These are phyloP conservation scores for Fagus sylvatica DNA, from an alignment of 306 rosid genomes.

Conservation along the genomic window DNA sequence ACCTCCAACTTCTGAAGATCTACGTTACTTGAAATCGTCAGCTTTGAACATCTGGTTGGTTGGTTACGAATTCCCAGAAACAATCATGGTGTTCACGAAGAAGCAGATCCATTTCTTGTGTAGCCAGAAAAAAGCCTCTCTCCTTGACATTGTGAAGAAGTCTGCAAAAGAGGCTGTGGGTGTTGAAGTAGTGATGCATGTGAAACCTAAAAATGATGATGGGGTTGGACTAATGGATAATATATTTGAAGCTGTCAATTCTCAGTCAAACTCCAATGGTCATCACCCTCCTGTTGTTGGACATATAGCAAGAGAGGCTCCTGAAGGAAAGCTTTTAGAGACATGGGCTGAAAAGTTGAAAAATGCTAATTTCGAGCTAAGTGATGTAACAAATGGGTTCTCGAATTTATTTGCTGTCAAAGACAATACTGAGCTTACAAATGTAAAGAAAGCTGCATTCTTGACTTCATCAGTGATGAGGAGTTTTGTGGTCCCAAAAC, in stretches of 20 bases:
- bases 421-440: conserved; percentile 66
- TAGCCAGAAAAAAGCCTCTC: conserved; percentile 86
- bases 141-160: conserved; percentile 65
- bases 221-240: conserved; percentile 72
- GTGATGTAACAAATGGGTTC: conserved; percentile 76
- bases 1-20: conserved; percentile 86
- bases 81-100: conserved; percentile 81
- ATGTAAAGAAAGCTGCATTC: conserved; percentile 78
- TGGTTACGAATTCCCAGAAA: conserved; percentile 93
- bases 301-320: conserved; percentile 72
- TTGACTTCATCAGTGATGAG: conserved; percentile 79
- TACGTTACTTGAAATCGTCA: conserved; percentile 87
- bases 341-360: conserved; percentile 74
- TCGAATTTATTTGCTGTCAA: conserved; percentile 68
- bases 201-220: conserved; percentile 76
- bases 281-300: conserved; percentile 60
- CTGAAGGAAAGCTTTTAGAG: conserved; percentile 84
- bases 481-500: conserved; percentile 75
- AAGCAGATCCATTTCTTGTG: conserved; percentile 79
- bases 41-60: conserved; percentile 82
- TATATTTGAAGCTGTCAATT: conserved; percentile 57
- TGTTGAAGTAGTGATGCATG: conserved; percentile 75
- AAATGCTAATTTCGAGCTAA: conserved; percentile 46
- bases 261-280: conserved; percentile 63
- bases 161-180: conserved; percentile 72